phyloP scores from a whole-genome alignment of 257 asterid genomes.

The Solanum bukasovii region DNA sequence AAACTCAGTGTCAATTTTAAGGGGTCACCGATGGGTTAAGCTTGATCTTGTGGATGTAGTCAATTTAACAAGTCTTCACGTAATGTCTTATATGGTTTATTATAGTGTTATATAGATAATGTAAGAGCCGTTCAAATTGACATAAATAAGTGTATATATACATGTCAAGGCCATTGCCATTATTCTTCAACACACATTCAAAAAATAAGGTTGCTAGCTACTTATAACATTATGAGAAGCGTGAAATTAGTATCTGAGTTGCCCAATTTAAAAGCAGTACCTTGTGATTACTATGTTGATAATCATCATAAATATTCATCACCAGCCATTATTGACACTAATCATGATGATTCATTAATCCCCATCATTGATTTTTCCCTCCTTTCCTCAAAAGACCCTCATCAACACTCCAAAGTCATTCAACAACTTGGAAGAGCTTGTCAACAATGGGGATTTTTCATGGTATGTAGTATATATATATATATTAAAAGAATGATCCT shows the following conservation, averaged over 20 bases:
- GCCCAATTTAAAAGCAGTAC: slow-evolving; percentile 13
- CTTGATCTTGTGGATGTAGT: not conserved
- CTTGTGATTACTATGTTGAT: slow-evolving; percentile 24
- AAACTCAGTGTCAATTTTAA: too few species aligned
- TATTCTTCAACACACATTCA: not conserved
- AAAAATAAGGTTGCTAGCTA: not conserved
- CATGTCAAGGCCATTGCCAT: not conserved
- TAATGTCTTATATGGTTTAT: not conserved
- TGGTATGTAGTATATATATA: slow-evolving; percentile 20
- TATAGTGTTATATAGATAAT: not conserved
- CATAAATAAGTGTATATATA: not conserved
- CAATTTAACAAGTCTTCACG: not conserved
- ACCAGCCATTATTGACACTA: slow-evolving; percentile 6
- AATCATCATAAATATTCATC: slow-evolving; percentile 10
- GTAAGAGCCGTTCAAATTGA: not conserved
- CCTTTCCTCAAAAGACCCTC: slow-evolving; percentile 23
- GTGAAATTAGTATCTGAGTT: not conserved
- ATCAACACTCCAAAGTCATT: slow-evolving; percentile 28
- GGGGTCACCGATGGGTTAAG: too few species aligned
- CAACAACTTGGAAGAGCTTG: slow-evolving; percentile 38
- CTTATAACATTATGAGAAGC: not conserved
- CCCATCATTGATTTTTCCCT: slow-evolving; percentile 39
- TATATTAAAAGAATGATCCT: too few species aligned
- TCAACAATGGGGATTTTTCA: slow-evolving; percentile 58
- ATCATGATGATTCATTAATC: slow-evolving; percentile 16